Evolutionary conservation across 306 rosid genomes (phyloP).

Genomic region (Vigna unguiculata): DNA sequence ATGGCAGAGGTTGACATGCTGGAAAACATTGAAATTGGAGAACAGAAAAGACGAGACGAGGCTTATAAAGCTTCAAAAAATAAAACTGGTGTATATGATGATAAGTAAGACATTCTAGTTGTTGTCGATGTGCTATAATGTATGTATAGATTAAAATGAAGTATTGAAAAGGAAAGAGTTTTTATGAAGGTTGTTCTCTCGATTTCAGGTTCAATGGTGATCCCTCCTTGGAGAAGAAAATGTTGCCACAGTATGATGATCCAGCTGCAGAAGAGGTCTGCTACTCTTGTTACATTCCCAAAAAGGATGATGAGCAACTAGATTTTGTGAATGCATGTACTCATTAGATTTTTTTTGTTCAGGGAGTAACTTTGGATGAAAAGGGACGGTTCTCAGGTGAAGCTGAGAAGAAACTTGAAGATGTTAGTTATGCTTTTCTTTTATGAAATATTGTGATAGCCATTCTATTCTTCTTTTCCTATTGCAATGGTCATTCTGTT

Average conservation of each 20-base stretch:
- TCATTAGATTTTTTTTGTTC: slow-evolving; percentile 43
- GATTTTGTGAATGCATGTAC: slow-evolving; percentile 26
- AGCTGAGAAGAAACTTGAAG: slow-evolving; percentile 93
- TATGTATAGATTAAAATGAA: slow-evolving; percentile 26
- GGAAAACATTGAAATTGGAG: slow-evolving; percentile 95
- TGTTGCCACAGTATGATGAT: slow-evolving; percentile 93
- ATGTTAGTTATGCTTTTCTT: slow-evolving; percentile 69
- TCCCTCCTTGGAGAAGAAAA: slow-evolving; percentile 73
- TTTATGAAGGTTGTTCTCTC: slow-evolving; percentile 25
- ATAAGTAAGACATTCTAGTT: slow-evolving; percentile 69
- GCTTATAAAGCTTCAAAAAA: slow-evolving; percentile 94
- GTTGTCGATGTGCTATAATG: background rate
- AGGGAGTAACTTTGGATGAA: slow-evolving; percentile 87
- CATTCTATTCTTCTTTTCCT: background rate
- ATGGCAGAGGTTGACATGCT: slow-evolving; percentile 87
- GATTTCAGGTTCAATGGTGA: slow-evolving; percentile 89
- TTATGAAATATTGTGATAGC: background rate
- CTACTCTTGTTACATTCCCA: slow-evolving; percentile 35
- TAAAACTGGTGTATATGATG: slow-evolving; percentile 79
- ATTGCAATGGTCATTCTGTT: background rate
- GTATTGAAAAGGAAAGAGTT: slow-evolving; percentile 24
- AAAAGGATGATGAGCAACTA: slow-evolving; percentile 26
- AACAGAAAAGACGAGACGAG: slow-evolving; percentile 80
- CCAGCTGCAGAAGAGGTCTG: slow-evolving; percentile 79
- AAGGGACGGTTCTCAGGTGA: slow-evolving; percentile 76